A percentile compares a stretch with the other conserved stretches of the same genome.
phyloP scores from a whole-genome alignment of 2,329 filamentous ascomycete species.

The Sporothrix curviconia region DNA sequence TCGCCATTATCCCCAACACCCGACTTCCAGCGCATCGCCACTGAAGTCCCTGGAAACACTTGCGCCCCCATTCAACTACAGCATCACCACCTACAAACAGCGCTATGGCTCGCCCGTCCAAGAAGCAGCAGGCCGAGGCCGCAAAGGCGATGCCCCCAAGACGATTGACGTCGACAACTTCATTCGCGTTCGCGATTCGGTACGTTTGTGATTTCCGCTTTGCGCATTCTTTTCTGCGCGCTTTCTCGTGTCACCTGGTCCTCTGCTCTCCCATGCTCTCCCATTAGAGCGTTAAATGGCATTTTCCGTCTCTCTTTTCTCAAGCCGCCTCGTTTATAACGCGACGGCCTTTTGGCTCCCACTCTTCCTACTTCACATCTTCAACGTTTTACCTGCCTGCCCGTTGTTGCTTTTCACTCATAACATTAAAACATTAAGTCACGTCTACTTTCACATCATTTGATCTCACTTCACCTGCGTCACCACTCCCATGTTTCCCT shows the following conservation, averaged over 20 bases:
- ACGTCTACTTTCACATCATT: no score
- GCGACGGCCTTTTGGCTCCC: no score
- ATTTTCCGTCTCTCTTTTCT: no score
- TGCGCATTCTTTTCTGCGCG: conserved; percentile 16
- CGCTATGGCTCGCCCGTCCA: conserved; percentile 23
- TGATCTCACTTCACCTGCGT: no score
- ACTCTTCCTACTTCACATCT: no score
- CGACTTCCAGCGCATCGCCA: conserved; percentile 17
- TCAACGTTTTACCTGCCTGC: no score
- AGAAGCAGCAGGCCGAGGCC: conserved; percentile 24
- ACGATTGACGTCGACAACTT: conserved; percentile 68
- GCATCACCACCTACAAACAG: conserved; percentile 18
- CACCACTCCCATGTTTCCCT: no score
- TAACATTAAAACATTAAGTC: no score
- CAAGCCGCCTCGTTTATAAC: no score
- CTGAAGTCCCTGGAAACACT: conserved; percentile 8
- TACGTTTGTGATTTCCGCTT: conserved; percentile 42
- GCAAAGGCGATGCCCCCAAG: conserved; percentile 31
- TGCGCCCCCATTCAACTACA: not conserved
- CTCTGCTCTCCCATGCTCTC: not conserved
- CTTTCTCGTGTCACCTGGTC: conserved; percentile 14
- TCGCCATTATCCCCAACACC: conserved; percentile 6
- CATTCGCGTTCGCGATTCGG: conserved; percentile 71
- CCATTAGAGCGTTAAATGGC: no score
- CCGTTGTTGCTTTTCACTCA: no score